Percentiles rank a stretch among this genome's conserved stretches.
Conservation (phyloP, 148 eudicot species). For the Oxyria digyna region DNA sequence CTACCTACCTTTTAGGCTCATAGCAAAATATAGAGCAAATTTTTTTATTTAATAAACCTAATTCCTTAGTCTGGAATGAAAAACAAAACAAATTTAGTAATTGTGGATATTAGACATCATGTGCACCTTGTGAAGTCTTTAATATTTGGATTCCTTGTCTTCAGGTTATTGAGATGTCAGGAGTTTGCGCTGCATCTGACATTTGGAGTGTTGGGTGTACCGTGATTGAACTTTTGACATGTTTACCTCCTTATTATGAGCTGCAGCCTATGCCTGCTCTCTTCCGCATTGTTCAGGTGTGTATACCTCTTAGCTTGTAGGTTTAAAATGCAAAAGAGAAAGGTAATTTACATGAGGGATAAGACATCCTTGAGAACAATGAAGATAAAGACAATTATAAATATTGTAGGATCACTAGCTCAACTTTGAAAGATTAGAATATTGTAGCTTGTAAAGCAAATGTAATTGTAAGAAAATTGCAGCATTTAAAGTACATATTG, state of each 20-base stretch:
- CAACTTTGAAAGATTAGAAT: background rate
- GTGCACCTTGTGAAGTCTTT: background rate
- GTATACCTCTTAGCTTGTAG: background rate
- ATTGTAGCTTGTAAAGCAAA: too few relatives aligned
- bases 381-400: background rate
- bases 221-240: constrained; percentile 95
- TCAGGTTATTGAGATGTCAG: constrained; percentile 99
- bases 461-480: too few relatives aligned
- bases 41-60: background rate
- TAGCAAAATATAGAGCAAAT: background rate
- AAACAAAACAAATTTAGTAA: background rate
- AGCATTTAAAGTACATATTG: too few relatives aligned
- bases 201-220: constrained; percentile 99
- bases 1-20: background rate
- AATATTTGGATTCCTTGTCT: constrained; percentile 7
- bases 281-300: constrained; percentile 96
- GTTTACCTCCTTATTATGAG: constrained; percentile 96
- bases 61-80: background rate
- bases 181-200: constrained; percentile 99
- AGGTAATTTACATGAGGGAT: background rate
- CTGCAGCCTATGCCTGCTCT: constrained; percentile 99
- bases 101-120: background rate
- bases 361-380: background rate
- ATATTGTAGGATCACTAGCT: background rate
- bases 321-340: background rate